Percentiles rank a stretch among this genome's conserved stretches.
Conservation (phyloP, 2,329 filamentous ascomycete species). For the Aspergillus tamarii region DNA sequence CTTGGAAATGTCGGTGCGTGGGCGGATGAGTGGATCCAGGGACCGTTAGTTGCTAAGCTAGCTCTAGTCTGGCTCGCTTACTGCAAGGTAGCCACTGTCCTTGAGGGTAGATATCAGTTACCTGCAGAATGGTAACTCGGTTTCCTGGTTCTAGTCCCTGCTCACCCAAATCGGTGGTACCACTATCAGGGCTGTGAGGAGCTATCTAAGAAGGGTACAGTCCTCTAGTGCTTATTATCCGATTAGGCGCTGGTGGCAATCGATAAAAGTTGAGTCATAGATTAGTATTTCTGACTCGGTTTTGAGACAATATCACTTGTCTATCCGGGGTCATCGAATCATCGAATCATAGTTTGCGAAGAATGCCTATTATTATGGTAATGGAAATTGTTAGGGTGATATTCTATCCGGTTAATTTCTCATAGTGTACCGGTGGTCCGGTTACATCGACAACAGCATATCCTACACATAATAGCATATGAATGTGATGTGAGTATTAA, state of each 20-base stretch:
- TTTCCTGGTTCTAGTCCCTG: background rate
- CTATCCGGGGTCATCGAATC: background rate
- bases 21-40: slow-evolving; percentile 5
- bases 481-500: background rate
- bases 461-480: background rate
- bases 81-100: background rate
- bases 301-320: background rate
- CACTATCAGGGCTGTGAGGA: background rate
- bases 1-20: background rate
- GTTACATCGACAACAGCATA: background rate
- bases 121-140: background rate
- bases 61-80: background rate
- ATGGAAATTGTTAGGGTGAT: background rate
- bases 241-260: background rate
- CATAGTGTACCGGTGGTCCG: background rate
- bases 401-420: background rate
- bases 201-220: background rate
- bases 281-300: background rate
- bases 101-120: background rate
- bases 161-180: background rate
- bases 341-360: background rate
- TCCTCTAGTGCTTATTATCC: slow-evolving; percentile 1
- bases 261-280: background rate
- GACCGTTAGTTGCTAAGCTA: background rate
- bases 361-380: background rate